A percentile compares a stretch with the other conserved stretches of the same genome.
Evolutionary conservation across 106 monocot species (phyloP).

Genomic region (Acorus gramineus): DNA sequence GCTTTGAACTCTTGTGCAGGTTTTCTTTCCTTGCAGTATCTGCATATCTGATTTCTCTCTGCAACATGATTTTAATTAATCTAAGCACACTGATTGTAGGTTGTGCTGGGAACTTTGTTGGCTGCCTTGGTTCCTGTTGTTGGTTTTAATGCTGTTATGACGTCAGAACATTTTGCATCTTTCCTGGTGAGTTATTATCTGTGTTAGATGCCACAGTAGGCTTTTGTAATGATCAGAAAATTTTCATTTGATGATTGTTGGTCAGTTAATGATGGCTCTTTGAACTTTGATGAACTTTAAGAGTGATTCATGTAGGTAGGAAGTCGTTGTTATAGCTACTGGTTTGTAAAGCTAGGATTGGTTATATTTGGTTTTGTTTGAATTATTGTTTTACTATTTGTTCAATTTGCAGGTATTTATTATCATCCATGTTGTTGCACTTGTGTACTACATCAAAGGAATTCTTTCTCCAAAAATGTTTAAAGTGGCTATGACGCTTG

Average conservation of each 20-base stretch:
- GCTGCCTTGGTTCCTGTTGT: slow-evolving; percentile 96
- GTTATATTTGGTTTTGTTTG: not conserved
- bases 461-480: slow-evolving; percentile 82
- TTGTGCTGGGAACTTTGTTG: slow-evolving; percentile 88
- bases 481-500: slow-evolving; percentile 94
- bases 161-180: slow-evolving; percentile 98
- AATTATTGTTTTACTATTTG: not conserved
- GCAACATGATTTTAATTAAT: too few relatives aligned
- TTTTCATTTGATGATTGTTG: too few relatives aligned
- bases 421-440: slow-evolving; percentile 87
- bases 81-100: slow-evolving; percentile 22
- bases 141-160: slow-evolving; percentile 99
- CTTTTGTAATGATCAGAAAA: too few relatives aligned
- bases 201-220: too few relatives aligned
- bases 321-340: too few relatives aligned
- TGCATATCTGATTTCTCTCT: too few relatives aligned
- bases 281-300: not conserved
- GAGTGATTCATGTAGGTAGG: too few relatives aligned
- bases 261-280: not conserved
- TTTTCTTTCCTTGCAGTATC: too few relatives aligned
- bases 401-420: slow-evolving; percentile 81
- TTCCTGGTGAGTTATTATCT: slow-evolving; percentile 58
- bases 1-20: too few relatives aligned
- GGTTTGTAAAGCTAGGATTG: not conserved
- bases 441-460: slow-evolving; percentile 95